Evolutionary conservation across 2,329 filamentous ascomycete genomes (phyloP).

Genomic region (Beauveria bassiana): DNA sequence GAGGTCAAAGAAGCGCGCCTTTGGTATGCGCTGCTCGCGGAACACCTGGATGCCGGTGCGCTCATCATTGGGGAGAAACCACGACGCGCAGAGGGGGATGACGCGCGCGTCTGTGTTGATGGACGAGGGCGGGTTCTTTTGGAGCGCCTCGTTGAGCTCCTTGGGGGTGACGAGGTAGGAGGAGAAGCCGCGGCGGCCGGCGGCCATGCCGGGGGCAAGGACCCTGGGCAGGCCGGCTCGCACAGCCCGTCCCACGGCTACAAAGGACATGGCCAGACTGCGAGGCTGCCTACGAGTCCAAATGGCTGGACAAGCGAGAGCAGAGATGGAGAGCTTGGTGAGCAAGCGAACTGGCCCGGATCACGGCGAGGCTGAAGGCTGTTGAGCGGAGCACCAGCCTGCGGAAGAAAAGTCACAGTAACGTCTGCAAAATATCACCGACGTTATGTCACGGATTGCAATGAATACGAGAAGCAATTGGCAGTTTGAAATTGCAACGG

Average conservation of each 20-base stretch:
- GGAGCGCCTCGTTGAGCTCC: conserved; percentile 73
- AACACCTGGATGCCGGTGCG: conserved; percentile 77
- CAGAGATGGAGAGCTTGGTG: conserved; percentile 3
- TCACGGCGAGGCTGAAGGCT: neutral
- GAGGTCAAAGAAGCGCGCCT: conserved; percentile 91
- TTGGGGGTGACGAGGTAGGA: conserved; percentile 82
- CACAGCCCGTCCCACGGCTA: conserved; percentile 34
- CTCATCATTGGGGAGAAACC: conserved; percentile 92
- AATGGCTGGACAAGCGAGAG: conserved; percentile 8
- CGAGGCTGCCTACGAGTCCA: neutral
- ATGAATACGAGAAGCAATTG: neutral
- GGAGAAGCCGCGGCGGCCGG: conserved; percentile 44
- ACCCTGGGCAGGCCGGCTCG: conserved; percentile 32
- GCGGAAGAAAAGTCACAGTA: neutral
- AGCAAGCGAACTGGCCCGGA: neutral
- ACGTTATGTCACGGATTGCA: neutral
- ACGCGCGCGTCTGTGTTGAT: conserved; percentile 77
- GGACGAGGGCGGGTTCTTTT: conserved; percentile 70
- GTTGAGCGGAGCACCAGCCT: neutral
- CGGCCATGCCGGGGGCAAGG: conserved; percentile 22
- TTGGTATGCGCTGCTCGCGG: conserved; percentile 74
- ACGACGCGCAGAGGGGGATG: conserved; percentile 83
- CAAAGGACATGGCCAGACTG: conserved; percentile 32
- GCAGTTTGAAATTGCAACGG: neutral
- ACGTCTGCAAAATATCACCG: neutral